Conservation (phyloP, 306 rosid species). For the Macrotyloma uniflorum region DNA sequence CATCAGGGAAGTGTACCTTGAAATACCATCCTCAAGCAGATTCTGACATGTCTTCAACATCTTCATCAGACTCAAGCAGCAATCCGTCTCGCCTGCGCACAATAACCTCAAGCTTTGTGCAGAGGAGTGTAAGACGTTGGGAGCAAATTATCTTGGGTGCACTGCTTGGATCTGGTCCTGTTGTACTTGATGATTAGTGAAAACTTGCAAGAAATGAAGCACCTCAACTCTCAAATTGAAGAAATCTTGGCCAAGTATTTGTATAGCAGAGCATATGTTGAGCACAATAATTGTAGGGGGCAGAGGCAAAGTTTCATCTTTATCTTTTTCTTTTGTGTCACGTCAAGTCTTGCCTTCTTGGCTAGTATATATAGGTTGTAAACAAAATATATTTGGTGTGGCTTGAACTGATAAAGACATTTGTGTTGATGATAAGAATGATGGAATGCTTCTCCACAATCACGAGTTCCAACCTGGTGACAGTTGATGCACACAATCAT, state of each 20-base stretch:
- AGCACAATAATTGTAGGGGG: background rate
- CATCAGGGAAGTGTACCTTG: slow-evolving; percentile 47
- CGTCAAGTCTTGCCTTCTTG: background rate
- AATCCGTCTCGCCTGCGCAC: slow-evolving; percentile 36
- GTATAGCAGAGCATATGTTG: slow-evolving; percentile 5
- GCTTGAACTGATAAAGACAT: background rate
- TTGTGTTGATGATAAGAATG: background rate
- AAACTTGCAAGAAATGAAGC: slow-evolving; percentile 1
- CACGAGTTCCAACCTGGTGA: too few relatives aligned
- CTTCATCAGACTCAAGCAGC: slow-evolving; percentile 23
- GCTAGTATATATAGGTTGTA: background rate
- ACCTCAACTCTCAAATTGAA: background rate
- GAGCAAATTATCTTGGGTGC: slow-evolving; percentile 39
- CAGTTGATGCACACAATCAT: background rate
- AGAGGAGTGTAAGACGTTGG: slow-evolving; percentile 39
- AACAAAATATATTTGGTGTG: background rate
- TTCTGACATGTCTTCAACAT: background rate
- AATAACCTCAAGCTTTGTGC: slow-evolving; percentile 40
- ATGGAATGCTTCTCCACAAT: background rate
- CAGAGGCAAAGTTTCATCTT: background rate
- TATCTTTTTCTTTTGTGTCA: background rate
- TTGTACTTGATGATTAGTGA: slow-evolving; percentile 12
- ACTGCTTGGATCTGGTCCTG: slow-evolving; percentile 33
- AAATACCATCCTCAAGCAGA: slow-evolving; percentile 28
- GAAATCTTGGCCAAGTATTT: background rate